Evolutionary conservation across 805 yeast species (phyloP), one percentile per base, ranked within the genome.

Genomic region (Suhomyces prunicola): DNA sequence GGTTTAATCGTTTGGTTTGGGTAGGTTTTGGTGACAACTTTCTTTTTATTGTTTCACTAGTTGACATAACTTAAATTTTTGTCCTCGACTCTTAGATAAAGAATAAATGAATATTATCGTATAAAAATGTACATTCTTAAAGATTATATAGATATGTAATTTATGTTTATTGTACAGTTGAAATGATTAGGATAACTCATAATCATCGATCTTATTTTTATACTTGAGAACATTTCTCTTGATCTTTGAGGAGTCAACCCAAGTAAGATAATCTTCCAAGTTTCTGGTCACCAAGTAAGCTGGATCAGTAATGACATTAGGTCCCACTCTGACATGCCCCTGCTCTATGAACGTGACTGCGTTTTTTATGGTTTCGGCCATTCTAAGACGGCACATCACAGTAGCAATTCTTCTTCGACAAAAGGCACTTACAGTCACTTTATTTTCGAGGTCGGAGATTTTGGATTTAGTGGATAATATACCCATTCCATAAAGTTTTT

Each of bases 301-400:
- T 3, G 98, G 96, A 69, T 94, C 99, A 0, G 97, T 92, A 44
- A 96, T 86, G 26, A 96, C 87, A 66, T 90, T 88, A 10, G 98
- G 98, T 0, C 99, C 99, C 6, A 94, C 96, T 60, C 99, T 81
- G 2, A 94, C 96, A 65, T 94, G 98, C 2, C 99, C 99, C 69
- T 94, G 98, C 66, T 94, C 97, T 12, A 96, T 81, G 67, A 89
- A 90, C 47, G 89, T 89, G 24, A 92, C 88, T 0, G 98, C 99
- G 70, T 92, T 97, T 27, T 81, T 73, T 24, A 93, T 78, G 44
- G 86, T 88, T 64, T 93, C 91, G 0, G 97, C 92, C 99, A 94
- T 96, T 63, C 87, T 89, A 60, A 92, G 75, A 54, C 97, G 81
- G 63, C 93, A 90, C 97, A 94, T 89, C 44, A 94, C 93, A 41